These are phyloP conservation scores for Stephanocyclus meneghinianus DNA, from an alignment of 352 stramenopile genomes.

Conservation along the genomic window DNA sequence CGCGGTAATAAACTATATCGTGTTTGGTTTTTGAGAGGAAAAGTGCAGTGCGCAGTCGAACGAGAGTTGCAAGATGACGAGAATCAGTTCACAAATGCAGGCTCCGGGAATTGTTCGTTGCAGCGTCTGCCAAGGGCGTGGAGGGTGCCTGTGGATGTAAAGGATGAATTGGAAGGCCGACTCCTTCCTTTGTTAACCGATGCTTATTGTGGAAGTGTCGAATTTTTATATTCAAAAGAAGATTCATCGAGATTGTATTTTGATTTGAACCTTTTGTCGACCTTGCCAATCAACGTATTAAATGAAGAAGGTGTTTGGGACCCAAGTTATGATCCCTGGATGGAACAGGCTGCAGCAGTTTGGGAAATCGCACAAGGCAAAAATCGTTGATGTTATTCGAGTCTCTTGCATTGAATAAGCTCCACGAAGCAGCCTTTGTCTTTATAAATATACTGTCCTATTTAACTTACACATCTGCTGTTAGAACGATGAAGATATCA, in stretches of 20 bases:
- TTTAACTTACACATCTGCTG: too few relatives aligned
- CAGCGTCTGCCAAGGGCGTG: not conserved
- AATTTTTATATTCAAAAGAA: slow-evolving; percentile 7
- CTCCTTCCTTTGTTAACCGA: not conserved
- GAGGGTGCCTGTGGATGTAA: not conserved
- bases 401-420: too few relatives aligned
- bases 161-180: not conserved
- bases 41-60: slow-evolving; percentile 8
- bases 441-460: too few relatives aligned
- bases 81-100: slow-evolving; percentile 7
- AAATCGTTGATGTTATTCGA: too few relatives aligned
- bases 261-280: slow-evolving; percentile 13
- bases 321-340: not conserved
- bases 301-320: slow-evolving; percentile 6
- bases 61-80: slow-evolving; percentile 5
- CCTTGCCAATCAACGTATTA: slow-evolving; percentile 5
- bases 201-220: slow-evolving; percentile 7
- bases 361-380: not conserved
- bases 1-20: slow-evolving; percentile 6
- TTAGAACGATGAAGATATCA: too few relatives aligned
- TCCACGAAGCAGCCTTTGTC: too few relatives aligned
- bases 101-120: slow-evolving; percentile 1
- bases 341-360: slow-evolving; percentile 2
- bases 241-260: slow-evolving; percentile 7
- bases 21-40: slow-evolving; percentile 8